Base-by-base conservation (phyloP, 257 asterid genomes). In the Datura wrightii region DNA sequence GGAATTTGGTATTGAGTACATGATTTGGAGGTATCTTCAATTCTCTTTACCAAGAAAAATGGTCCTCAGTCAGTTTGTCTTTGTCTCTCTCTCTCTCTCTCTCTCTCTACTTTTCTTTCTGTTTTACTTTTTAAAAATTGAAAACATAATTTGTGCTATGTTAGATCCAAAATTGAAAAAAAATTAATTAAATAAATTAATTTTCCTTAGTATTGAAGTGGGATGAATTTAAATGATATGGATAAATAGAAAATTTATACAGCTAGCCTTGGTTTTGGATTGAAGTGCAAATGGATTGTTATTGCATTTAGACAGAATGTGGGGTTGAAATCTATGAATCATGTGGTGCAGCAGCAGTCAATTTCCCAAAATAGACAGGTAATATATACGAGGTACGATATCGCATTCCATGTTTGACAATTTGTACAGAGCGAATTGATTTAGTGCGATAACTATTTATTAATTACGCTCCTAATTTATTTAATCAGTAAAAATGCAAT, bases 281-380 rank as follows among this genome's bases (percentile, higher is more conserved):
- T 70, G 6, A 41, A 42, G 79, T 70, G 79, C 31, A 24, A 24
- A 41, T 54, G 18, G 54, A 42, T 41, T 41, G 7, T 70, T 66
- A 13, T 69, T 24, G 53, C 41, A 37, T 46, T 46, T 5, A 19
- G 39, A 19, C 19, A n/a, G 39, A 72, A 72, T 19, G 10, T 19
- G 5, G 80, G 80, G 80, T 72, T 46, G 37, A 42, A 60, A 10
- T 46, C n/a, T 74, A 19, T 74, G 37, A 46, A 72, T 72, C 59
- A 72, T 46, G 80, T 46, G 80, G 5, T 74, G 80, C 3, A 72
- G 11, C 80, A 44, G 41, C 80, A 72, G 58, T 48, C 42, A 46
- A 74, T 46, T 71, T 74, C 56, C 41, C 5, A 46, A 74, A 46
- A 48, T 48, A 74, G 39, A 44, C 56, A 18, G 79, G 18, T 71